Base-by-base conservation (phyloP, 306 rosid species). In the Prunus mira region DNA sequence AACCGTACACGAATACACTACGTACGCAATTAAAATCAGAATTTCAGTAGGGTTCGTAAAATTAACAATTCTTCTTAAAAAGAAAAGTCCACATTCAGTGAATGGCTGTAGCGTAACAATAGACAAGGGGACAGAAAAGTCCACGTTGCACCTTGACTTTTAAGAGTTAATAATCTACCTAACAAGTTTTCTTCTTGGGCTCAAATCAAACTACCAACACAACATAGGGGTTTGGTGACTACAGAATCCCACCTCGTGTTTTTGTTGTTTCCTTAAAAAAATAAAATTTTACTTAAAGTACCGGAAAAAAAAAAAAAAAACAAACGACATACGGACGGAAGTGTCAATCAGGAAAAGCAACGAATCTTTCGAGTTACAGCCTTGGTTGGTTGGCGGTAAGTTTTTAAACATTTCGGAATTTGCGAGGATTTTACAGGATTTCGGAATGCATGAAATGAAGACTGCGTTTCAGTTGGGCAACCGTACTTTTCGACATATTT, bases 401-500 rank as follows among this genome's bases (percentile, higher is more conserved):
- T 68, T 56, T 56, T 20, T 6, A 34, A 34, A 34, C 41, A 34
- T 34, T 34, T 34, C 8, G 49, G 65, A 45, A 51, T 20, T 50
- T 18, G 19, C 5, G 27, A 18, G 19, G n/a, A 5, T 11, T 60
- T 60, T 4, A 12, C 65, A 13, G 22, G 32, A 15, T 60, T 25
- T 25, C 12, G 13, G 65, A 25, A 47, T 2, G 52, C 60, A 27
- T 5, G n/a, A 5, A 18, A 27, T 34, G 41, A 34, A 5, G 25
- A 15, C n/a, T 13, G 9, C 43, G 55, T 32, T 45, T 75, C 64
- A 45, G n/a, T 19, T 9, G 46, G 34, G 30, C 20, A 27, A 27
- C 86, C 83, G 86, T 82, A 78, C 86, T 60, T 82, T 49, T 74
- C 80, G 32, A 18, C 52, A 11, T 4, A 60, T 65, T 56, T 83